These are phyloP conservation scores for Ploettnerulaceae sp. DNA, from an alignment of 2,329 filamentous ascomycete genomes.

Conservation along the genomic window DNA sequence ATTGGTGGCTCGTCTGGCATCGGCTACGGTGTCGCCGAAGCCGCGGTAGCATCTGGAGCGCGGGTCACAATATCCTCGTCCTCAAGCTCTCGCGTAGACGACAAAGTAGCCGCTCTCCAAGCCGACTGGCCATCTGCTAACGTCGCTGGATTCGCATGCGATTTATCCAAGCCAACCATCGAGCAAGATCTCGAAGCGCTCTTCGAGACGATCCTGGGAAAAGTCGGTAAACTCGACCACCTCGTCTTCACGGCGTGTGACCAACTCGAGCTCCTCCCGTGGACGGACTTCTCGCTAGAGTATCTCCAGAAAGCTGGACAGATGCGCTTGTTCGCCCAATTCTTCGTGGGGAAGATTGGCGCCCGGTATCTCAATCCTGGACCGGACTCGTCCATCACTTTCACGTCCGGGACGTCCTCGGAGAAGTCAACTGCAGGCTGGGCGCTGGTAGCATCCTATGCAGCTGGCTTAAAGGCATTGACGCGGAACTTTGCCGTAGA, in stretches of 20 bases:
- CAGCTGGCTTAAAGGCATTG: slow-evolving; percentile 48
- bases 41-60: slow-evolving; percentile 23
- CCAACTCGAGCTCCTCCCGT: not conserved
- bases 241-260: slow-evolving; percentile 31
- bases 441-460: slow-evolving; percentile 44
- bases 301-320: slow-evolving; percentile 20
- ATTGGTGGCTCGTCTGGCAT: slow-evolving; percentile 30
- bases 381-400: slow-evolving; percentile 18
- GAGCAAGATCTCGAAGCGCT: slow-evolving; percentile 37
- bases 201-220: no score
- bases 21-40: slow-evolving; percentile 29
- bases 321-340: slow-evolving; percentile 25
- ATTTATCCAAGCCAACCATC: slow-evolving; percentile 18
- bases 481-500: no score
- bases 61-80: slow-evolving; percentile 27
- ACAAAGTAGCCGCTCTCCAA: slow-evolving; percentile 14
- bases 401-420: slow-evolving; percentile 21
- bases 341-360: slow-evolving; percentile 27
- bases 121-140: slow-evolving; percentile 11
- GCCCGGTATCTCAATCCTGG: slow-evolving; percentile 17
- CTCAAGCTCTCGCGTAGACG: slow-evolving; percentile 7
- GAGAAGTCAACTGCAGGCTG: slow-evolving; percentile 34
- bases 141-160: slow-evolving; percentile 21
- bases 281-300: slow-evolving; percentile 17
- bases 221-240: slow-evolving; percentile 21